Base-by-base conservation (phyloP, 352 stramenopile genomes). In the Globisporangium iwayamae region DNA sequence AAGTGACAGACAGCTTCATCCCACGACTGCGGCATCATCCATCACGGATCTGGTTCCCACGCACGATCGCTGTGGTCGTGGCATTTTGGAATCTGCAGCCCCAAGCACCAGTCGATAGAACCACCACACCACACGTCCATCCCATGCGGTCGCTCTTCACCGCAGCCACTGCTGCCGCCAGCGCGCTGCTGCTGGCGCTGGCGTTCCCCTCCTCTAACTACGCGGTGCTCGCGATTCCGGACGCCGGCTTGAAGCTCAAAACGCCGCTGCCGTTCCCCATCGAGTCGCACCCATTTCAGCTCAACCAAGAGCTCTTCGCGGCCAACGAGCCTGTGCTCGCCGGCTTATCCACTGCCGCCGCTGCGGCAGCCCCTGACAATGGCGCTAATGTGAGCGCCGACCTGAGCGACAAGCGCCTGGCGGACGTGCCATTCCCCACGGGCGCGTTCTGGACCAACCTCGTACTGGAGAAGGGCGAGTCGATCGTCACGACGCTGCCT, bases 371-470 rank as follows among this genome's bases (percentile, higher is more conserved):
- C 1, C 4, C n/a, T 30, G 18, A 2, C 45, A 51, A 30, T 51
- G 9, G n/a, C 45, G 45, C 41, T 13, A 46, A 6, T 18, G 43
- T 56, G n/a, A 45, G 32, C 30, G 14, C 52, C 9, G 30, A 36
- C 8, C 52, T 58, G n/a, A 36, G 52, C 18, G 52, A 32, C 30
- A 62, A 69, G 63, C 61, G 65, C 18, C 70, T 86, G 30, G 71
- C 67, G 6, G 79, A 88, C 62, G 70, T 79, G 46, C 79, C 83
- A 52, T 94, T 94, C 72, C 85, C 85, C 20, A 94, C 85, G 0
- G 83, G 83, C 53, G 83, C 85, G 4, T 94, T 81, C 73, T 94
- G 85, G 85, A 91, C 83, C 43, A 94, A 94, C 66, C 70, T 91
- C 38, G 83, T 94, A 62, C 74, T 94, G 32, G 77, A 76, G 22